Evolutionary conservation across 2,329 filamentous ascomycete species (phyloP).

Genomic region (Pyrenochaeta sp.): DNA sequence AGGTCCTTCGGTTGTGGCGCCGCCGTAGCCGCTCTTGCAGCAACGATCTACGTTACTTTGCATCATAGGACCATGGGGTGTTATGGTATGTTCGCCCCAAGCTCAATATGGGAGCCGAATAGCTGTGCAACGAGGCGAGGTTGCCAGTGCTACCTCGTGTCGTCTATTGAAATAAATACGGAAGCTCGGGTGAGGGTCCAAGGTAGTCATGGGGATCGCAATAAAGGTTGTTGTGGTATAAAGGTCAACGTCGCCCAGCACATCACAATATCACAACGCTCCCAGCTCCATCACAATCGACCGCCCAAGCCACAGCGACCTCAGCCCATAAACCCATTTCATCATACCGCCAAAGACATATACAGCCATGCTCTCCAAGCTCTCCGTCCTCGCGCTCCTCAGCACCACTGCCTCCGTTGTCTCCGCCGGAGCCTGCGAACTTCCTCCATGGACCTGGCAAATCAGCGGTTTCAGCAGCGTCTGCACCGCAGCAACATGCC

Average conservation of each 20-base stretch:
- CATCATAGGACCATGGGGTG: neutral
- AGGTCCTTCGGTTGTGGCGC: constrained; percentile 10
- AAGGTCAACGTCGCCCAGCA: neutral
- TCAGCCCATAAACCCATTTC: neutral
- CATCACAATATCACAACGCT: neutral
- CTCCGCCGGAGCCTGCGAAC: constrained; percentile 1
- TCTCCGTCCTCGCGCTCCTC: constrained; percentile 14
- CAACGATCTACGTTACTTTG: constrained; percentile 3
- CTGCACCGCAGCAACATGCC: constrained; percentile 29
- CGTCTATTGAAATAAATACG: neutral
- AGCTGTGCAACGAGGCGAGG: neutral
- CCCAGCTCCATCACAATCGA: neutral
- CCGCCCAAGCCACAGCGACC: neutral
- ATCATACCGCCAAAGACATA: too few species aligned
- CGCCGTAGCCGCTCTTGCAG: constrained; percentile 1
- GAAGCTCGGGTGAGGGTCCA: neutral
- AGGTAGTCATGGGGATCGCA: neutral
- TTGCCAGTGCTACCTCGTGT: constrained; percentile 5
- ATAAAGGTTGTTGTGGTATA: constrained; percentile 1
- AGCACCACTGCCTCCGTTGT: constrained; percentile 11
- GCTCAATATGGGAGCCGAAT: neutral
- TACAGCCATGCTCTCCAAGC: constrained; percentile 20
- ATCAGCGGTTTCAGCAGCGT: constrained; percentile 23
- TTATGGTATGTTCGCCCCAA: neutral
- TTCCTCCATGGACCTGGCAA: constrained; percentile 20